These are phyloP conservation scores for Harringtonia aguacate DNA, from an alignment of 2,329 filamentous ascomycete species.

Conservation along the genomic window DNA sequence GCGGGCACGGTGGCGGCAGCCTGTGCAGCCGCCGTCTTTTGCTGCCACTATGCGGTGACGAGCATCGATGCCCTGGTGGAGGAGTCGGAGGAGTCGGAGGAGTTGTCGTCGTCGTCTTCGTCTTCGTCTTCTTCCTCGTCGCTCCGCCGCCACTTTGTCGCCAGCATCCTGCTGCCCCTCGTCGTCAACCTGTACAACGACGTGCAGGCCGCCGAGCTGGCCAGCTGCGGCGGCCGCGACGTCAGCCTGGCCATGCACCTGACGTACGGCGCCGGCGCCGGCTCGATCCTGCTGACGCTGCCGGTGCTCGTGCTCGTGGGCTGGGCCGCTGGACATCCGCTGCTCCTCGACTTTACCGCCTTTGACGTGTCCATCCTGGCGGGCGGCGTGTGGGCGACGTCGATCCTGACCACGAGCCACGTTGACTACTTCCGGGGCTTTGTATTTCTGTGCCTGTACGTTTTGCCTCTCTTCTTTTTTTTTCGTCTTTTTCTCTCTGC, in stretches of 20 bases:
- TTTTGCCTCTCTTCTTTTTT: neutral
- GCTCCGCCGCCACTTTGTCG: conserved; percentile 5
- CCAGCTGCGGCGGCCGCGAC: neutral
- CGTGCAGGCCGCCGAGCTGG: conserved; percentile 6
- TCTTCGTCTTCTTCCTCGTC: neutral
- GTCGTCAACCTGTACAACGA: conserved; percentile 8
- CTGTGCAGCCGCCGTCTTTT: conserved; percentile 1
- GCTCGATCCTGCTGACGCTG: conserved; percentile 1
- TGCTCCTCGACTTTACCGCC: conserved; percentile 6
- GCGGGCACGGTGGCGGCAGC: neutral
- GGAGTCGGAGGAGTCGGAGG: neutral
- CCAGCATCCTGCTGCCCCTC: conserved; percentile 7
- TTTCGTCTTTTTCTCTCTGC: neutral
- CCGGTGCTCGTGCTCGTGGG: conserved; percentile 1
- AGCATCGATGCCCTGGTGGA: neutral
- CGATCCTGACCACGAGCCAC: conserved; percentile 2
- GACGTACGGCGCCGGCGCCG: conserved; percentile 1
- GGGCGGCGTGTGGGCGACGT: conserved; percentile 6
- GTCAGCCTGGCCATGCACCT: conserved; percentile 1
- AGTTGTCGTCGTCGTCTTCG: too few relatives aligned
- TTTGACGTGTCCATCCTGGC: conserved; percentile 6
- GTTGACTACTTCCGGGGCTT: conserved; percentile 6
- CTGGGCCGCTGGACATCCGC: conserved; percentile 1
- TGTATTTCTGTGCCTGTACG: conserved; percentile 5
- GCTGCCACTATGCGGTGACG: neutral